Percentiles rank a stretch among this genome's conserved stretches.
These are phyloP conservation scores for Candida hungchunana DNA, from an alignment of 805 yeast genomes.

Conservation along the genomic window DNA sequence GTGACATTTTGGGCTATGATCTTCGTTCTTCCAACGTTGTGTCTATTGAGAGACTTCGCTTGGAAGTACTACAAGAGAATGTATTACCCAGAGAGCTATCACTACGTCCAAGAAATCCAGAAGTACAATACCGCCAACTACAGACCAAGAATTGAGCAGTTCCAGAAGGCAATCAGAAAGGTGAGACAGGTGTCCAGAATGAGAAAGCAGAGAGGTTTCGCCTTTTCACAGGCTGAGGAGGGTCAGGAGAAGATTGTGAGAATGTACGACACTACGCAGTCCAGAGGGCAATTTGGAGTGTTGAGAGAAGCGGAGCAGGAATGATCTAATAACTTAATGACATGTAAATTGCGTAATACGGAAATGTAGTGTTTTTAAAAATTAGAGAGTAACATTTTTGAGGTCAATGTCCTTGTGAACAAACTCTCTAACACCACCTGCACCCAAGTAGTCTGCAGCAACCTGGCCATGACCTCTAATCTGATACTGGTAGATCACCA, in stretches of 20 bases:
- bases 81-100: constrained; percentile 89
- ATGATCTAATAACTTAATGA: constrained; percentile 1
- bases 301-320: constrained; percentile 37
- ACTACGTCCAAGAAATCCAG: constrained; percentile 94
- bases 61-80: constrained; percentile 95
- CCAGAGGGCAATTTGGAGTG: constrained; percentile 72
- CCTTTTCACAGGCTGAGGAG: constrained; percentile 93
- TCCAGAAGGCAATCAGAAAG: constrained; percentile 94
- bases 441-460: constrained; percentile 88
- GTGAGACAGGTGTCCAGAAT: constrained; percentile 98
- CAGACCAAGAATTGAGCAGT: constrained; percentile 94
- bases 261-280: constrained; percentile 90
- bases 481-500: constrained; percentile 93
- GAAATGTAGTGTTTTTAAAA: too few species aligned
- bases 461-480: constrained; percentile 90
- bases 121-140: constrained; percentile 90
- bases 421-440: constrained; percentile 80
- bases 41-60: constrained; percentile 79
- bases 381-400: constrained; percentile 20
- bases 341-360: too few species aligned
- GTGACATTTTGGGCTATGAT: constrained; percentile 79
- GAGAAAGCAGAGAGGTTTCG: constrained; percentile 98
- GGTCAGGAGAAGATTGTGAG: constrained; percentile 90
- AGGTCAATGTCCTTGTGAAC: constrained; percentile 62
- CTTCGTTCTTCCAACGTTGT: constrained; percentile 69